Conservation (phyloP, 805 yeast species). For the Nakazawaea wickerhamii region DNA sequence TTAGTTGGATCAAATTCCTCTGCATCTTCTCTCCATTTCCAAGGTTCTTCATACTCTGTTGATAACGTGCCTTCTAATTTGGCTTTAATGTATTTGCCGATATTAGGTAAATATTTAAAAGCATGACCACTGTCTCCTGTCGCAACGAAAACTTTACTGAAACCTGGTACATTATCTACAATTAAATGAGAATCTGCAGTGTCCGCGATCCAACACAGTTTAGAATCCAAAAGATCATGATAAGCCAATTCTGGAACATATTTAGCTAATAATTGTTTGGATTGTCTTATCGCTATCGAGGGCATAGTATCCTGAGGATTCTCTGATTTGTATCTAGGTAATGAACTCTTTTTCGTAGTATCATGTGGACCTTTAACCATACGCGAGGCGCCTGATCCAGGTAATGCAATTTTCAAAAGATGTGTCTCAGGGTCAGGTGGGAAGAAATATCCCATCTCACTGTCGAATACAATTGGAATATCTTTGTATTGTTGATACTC, state of each 20-base stretch:
- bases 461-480: constrained; percentile 39
- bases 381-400: constrained; percentile 28
- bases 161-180: constrained; percentile 32
- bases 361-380: constrained; percentile 19
- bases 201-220: constrained; percentile 36
- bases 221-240: constrained; percentile 29
- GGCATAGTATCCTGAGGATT: constrained; percentile 35
- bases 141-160: constrained; percentile 31
- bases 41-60: constrained; percentile 19
- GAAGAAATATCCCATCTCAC: constrained; percentile 42
- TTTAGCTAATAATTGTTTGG: constrained; percentile 26
- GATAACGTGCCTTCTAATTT: constrained; percentile 26
- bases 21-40: constrained; percentile 27
- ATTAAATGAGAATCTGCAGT: constrained; percentile 36
- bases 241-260: constrained; percentile 36
- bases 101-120: constrained; percentile 40
- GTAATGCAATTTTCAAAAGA: constrained; percentile 34
- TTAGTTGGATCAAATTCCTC: constrained; percentile 18
- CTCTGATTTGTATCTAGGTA: constrained; percentile 33
- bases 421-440: constrained; percentile 40
- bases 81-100: constrained; percentile 36
- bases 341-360: constrained; percentile 19
- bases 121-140: constrained; percentile 47
- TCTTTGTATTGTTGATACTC: constrained; percentile 32
- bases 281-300: constrained; percentile 22